These are phyloP conservation scores for Tetrahymena elliotti DNA, from an alignment of 73 alveolate species.

Conservation along the genomic window DNA sequence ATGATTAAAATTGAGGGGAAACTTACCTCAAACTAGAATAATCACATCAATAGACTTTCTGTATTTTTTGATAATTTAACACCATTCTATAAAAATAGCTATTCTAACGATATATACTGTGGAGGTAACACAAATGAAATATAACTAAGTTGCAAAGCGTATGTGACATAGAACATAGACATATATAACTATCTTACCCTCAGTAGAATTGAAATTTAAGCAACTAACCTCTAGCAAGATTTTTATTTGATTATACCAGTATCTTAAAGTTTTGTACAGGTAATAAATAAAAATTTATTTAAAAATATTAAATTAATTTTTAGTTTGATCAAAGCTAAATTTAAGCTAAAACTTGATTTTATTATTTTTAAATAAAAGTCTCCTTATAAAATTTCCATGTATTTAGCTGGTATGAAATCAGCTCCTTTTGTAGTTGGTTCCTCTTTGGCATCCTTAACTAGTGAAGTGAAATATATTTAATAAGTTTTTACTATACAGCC, in stretches of 20 bases:
- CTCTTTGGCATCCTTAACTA: not conserved
- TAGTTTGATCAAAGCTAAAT: not conserved
- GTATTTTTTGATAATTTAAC: not conserved
- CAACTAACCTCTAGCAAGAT: not conserved
- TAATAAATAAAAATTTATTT: not conserved
- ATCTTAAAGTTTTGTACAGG: not conserved
- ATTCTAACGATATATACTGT: not conserved
- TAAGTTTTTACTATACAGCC: not conserved
- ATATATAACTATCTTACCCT: not conserved
- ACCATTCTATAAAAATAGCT: not conserved
- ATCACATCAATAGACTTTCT: not conserved
- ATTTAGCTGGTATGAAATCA: not conserved
- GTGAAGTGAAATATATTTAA: not conserved
- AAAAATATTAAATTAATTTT: no score
- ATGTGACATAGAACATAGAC: not conserved
- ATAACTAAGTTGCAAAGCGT: not conserved
- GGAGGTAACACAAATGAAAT: not conserved
- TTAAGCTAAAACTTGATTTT: not conserved
- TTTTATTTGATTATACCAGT: not conserved
- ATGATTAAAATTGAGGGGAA: not conserved
- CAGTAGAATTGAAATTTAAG: not conserved
- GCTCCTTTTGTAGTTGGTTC: not conserved
- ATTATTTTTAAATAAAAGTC: not conserved
- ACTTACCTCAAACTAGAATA: not conserved
- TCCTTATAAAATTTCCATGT: not conserved